phyloP scores from a whole-genome alignment of 768 basidiomycete species.

The Lactifluus pinguis region DNA sequence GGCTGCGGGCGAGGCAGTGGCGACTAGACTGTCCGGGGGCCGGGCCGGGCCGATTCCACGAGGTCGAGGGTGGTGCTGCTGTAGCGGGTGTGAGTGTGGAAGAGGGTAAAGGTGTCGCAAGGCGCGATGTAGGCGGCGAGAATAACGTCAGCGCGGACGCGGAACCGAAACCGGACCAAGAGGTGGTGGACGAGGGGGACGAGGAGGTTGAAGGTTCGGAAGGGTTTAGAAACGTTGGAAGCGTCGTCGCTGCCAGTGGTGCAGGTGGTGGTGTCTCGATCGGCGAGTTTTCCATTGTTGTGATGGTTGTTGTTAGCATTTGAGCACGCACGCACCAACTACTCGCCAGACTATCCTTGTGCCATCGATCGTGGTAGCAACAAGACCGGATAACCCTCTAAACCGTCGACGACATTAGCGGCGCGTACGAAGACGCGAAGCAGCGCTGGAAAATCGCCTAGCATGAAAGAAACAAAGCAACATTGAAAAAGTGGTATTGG shows the following conservation, averaged over 20 bases:
- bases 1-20: too few species aligned
- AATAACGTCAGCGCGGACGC: neutral
- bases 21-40: too few species aligned
- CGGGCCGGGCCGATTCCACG: constrained; percentile 29
- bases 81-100: constrained; percentile 10
- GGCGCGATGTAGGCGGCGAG: constrained; percentile 9
- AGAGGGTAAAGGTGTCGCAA: constrained; percentile 17
- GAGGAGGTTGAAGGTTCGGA: constrained; percentile 22
- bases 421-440: constrained; percentile 58
- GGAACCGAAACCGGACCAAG: neutral
- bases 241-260: too few species aligned
- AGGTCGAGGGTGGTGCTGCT: constrained; percentile 30
- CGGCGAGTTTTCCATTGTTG: constrained; percentile 38
- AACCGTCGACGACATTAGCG: constrained; percentile 62
- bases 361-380: constrained; percentile 81
- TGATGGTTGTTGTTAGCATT: constrained; percentile 23
- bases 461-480: constrained; percentile 70
- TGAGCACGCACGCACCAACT: constrained; percentile 49
- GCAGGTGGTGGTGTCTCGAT: constrained; percentile 29
- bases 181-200: neutral
- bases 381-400: constrained; percentile 87
- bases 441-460: constrained; percentile 60
- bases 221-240: constrained; percentile 17
- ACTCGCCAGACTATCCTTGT: constrained; percentile 73
- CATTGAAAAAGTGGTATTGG: constrained; percentile 74